Percentiles rank a stretch among this genome's conserved stretches.
Conservation (phyloP, 1,284 basidiomycete species). For the Ustanciosporium gigantosporum region DNA sequence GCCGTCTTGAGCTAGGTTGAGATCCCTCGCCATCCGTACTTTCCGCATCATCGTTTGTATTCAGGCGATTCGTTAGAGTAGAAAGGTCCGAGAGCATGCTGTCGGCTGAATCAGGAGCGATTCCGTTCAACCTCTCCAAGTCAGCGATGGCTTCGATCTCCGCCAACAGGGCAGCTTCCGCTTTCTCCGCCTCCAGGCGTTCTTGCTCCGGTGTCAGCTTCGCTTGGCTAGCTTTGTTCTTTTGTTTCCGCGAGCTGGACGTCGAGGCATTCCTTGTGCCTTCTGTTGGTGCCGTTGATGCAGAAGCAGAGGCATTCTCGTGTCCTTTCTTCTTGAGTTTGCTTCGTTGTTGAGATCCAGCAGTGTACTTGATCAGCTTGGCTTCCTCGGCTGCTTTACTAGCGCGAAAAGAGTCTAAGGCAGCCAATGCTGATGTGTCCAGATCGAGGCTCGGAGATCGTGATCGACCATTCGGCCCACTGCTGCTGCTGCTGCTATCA, state of each 20-base stretch:
- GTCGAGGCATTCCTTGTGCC: no score
- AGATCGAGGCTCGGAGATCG: no score
- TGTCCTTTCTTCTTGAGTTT: background rate
- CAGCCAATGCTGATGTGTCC: slow-evolving; percentile 54
- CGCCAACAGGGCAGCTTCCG: slow-evolving; percentile 45
- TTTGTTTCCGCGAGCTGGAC: slow-evolving; percentile 1
- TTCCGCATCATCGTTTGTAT: slow-evolving; percentile 1
- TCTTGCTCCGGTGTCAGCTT: slow-evolving; percentile 16
- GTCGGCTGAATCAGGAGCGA: slow-evolving; percentile 29
- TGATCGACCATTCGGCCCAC: no score
- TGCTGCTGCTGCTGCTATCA: no score
- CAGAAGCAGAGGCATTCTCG: no score
- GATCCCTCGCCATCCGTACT: no score
- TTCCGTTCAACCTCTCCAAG: slow-evolving; percentile 30
- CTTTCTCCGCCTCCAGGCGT: slow-evolving; percentile 18
- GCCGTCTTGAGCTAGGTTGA: background rate
- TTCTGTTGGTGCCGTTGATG: no score
- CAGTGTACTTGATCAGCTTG: slow-evolving; percentile 30
- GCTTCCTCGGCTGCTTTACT: slow-evolving; percentile 52
- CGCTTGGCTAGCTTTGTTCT: slow-evolving; percentile 1
- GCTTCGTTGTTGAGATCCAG: background rate
- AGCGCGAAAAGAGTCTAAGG: slow-evolving; percentile 50
- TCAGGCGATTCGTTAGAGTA: slow-evolving; percentile 1
- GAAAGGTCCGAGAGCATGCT: slow-evolving; percentile 16
- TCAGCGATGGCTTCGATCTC: slow-evolving; percentile 44